phyloP scores from a whole-genome alignment of 345 rosid genomes.

The Syzygium jambos region DNA sequence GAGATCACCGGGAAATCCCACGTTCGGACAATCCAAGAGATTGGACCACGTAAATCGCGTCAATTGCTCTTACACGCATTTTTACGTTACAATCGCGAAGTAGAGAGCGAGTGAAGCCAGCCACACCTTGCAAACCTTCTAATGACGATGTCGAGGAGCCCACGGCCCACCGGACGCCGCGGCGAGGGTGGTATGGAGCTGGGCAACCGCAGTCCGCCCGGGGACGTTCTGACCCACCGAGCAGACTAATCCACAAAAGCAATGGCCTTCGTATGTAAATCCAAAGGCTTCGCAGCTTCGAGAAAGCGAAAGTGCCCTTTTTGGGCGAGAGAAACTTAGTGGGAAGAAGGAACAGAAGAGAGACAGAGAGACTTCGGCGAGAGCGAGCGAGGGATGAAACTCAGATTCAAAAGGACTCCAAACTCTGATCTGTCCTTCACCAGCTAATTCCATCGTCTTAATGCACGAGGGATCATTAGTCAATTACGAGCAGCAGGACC shows the following conservation, averaged over 20 bases:
- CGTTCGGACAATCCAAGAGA: neutral
- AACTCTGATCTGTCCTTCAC: neutral
- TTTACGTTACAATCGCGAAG: too few species aligned
- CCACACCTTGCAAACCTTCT: neutral
- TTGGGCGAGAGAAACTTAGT: neutral
- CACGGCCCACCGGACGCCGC: rapidly evolving
- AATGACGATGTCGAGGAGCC: rapidly evolving
- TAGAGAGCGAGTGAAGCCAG: too few species aligned
- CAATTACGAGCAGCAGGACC: neutral
- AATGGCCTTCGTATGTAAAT: neutral
- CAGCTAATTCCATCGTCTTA: neutral
- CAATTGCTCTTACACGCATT: neutral
- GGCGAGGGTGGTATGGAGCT: neutral
- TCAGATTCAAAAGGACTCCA: neutral
- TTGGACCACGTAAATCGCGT: neutral
- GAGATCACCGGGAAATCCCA: neutral
- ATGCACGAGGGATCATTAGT: neutral
- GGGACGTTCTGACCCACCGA: neutral
- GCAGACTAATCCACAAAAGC: neutral
- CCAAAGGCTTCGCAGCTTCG: neutral
- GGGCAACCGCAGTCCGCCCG: neutral
- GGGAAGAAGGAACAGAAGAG: neutral
- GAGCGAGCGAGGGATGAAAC: neutral
- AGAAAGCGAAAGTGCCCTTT: neutral
- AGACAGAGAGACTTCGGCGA: neutral